These are phyloP conservation scores for Trichoderma semiorbis DNA, from an alignment of 2,329 filamentous ascomycete species.

Conservation along the genomic window DNA sequence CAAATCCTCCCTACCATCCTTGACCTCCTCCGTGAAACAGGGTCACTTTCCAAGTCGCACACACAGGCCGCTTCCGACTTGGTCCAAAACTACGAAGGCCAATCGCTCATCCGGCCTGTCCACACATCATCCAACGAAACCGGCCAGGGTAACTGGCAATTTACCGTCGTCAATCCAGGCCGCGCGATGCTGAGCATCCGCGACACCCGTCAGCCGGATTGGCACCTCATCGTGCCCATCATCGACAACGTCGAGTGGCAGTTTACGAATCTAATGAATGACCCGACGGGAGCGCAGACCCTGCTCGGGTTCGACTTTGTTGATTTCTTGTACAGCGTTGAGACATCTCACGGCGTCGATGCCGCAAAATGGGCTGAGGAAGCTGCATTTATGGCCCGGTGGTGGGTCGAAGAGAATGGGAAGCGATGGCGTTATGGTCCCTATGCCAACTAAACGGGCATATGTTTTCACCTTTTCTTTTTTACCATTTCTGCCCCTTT, in stretches of 20 bases:
- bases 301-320: slow-evolving; percentile 19
- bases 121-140: slow-evolving; percentile 20
- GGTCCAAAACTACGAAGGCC: slow-evolving; percentile 34
- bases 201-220: slow-evolving; percentile 29
- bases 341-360: slow-evolving; percentile 24
- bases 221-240: slow-evolving; percentile 33
- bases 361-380: slow-evolving; percentile 33
- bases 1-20: slow-evolving; percentile 36
- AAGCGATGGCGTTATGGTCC: slow-evolving; percentile 32
- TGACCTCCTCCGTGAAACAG: slow-evolving; percentile 33
- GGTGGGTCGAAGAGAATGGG: slow-evolving; percentile 36
- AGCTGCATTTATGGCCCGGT: slow-evolving; percentile 32
- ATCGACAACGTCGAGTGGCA: slow-evolving; percentile 32
- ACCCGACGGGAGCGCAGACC: slow-evolving; percentile 27
- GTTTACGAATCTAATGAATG: slow-evolving; percentile 28
- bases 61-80: slow-evolving; percentile 28
- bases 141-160: slow-evolving; percentile 32
- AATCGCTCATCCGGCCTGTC: slow-evolving; percentile 33
- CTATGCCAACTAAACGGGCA: slow-evolving; percentile 9
- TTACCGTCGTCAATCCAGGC: slow-evolving; percentile 34
- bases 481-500: background rate
- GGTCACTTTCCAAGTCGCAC: slow-evolving; percentile 30
- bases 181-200: slow-evolving; percentile 33
- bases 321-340: slow-evolving; percentile 23
- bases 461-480: background rate